A percentile compares a stretch with the other conserved stretches of the same genome.
phyloP scores from a whole-genome alignment of 2,329 filamentous ascomycete species.

The Colletotrichum aenigma region DNA sequence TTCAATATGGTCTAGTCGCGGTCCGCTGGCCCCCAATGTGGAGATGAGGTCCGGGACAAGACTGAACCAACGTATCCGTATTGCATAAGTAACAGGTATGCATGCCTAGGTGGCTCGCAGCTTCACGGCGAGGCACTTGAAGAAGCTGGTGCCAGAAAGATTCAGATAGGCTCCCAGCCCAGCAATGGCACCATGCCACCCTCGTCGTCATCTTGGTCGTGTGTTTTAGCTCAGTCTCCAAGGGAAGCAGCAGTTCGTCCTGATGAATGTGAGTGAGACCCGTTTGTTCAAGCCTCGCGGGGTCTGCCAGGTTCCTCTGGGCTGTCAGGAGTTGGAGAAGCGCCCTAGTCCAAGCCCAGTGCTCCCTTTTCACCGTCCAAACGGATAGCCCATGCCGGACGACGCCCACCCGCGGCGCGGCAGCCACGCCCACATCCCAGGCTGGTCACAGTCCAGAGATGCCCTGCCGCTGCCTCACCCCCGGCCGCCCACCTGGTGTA shows the following conservation, averaged over 20 bases:
- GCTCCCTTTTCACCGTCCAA: conserved; percentile 11
- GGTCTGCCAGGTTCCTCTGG: conserved; percentile 16
- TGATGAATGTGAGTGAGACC: conserved; percentile 4
- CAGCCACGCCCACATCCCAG: conserved; percentile 13
- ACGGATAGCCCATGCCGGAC: conserved; percentile 17
- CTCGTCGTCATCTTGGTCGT: not conserved
- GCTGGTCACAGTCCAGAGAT: not conserved
- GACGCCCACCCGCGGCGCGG: conserved; percentile 10
- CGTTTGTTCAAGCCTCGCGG: conserved; percentile 19
- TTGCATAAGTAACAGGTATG: not conserved
- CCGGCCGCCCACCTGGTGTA: not conserved
- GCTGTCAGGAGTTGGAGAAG: conserved; percentile 3
- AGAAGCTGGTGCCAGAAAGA: not conserved
- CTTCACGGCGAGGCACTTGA: not conserved
- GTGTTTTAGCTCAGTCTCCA: conserved; percentile 6
- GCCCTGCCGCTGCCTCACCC: not conserved
- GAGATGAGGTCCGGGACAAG: not conserved
- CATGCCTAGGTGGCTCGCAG: not conserved
- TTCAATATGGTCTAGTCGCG: not conserved
- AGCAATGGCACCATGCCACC: not conserved
- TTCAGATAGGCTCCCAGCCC: not conserved
- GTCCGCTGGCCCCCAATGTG: not conserved
- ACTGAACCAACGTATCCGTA: not conserved
- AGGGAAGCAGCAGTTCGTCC: conserved; percentile 8
- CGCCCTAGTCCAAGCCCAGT: not conserved